Percentiles rank a stretch among this genome's conserved stretches.
phyloP scores from a whole-genome alignment of 495 filamentous ascomycete genomes.

The Neurospora sp. region DNA sequence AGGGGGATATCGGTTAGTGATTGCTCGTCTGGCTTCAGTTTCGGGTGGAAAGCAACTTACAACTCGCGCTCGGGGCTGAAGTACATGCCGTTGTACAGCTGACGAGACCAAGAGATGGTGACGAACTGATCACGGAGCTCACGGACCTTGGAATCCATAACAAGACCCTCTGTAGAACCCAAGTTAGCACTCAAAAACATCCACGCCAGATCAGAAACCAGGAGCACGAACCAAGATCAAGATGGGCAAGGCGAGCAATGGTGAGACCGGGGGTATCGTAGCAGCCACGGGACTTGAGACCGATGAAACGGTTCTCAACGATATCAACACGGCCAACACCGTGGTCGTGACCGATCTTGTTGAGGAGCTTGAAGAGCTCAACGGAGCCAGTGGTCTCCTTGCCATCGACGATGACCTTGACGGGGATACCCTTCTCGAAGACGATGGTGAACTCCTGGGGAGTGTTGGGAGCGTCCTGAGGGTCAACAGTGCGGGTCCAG shows the following conservation, averaged over 20 bases:
- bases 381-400: slow-evolving; percentile 61
- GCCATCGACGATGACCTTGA: slow-evolving; percentile 51
- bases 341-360: slow-evolving; percentile 64
- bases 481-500: slow-evolving; percentile 78
- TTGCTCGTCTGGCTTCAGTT: slow-evolving; percentile 62
- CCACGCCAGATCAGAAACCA: background rate
- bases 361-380: slow-evolving; percentile 70
- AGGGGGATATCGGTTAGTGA: slow-evolving; percentile 32
- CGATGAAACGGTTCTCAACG: slow-evolving; percentile 51
- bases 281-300: slow-evolving; percentile 78
- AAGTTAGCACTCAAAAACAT: background rate
- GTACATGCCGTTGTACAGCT: slow-evolving; percentile 75
- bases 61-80: slow-evolving; percentile 66
- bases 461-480: slow-evolving; percentile 62
- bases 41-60: background rate
- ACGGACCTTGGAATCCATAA: slow-evolving; percentile 76
- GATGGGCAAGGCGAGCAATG: slow-evolving; percentile 63
- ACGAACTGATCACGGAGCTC: slow-evolving; percentile 75
- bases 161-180: slow-evolving; percentile 50
- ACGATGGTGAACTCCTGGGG: slow-evolving; percentile 66
- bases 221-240: slow-evolving; percentile 51
- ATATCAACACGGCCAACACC: slow-evolving; percentile 89
- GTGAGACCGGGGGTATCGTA: slow-evolving; percentile 71
- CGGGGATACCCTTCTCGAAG: slow-evolving; percentile 81
- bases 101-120: slow-evolving; percentile 63